phyloP scores from a whole-genome alignment of 805 yeast genomes.

The Candida krabiensis region DNA sequence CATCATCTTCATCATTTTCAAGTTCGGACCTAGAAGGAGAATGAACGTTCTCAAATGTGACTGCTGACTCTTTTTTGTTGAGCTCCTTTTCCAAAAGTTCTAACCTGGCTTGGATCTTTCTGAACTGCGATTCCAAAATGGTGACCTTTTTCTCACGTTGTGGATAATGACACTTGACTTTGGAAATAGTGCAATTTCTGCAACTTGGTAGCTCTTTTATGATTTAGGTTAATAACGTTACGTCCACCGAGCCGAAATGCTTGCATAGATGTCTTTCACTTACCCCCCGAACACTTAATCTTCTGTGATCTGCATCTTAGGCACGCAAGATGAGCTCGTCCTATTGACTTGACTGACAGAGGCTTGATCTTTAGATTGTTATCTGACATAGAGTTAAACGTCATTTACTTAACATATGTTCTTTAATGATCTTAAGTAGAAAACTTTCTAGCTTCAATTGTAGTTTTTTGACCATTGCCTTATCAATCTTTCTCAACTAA shows the following conservation, averaged over 20 bases:
- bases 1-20: too few relatives aligned
- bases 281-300: conserved; percentile 45
- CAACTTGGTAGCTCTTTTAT: conserved; percentile 15
- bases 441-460: too few relatives aligned
- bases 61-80: not conserved
- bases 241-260: not conserved
- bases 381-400: too few relatives aligned
- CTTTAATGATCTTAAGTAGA: not conserved
- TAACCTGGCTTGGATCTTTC: conserved; percentile 14
- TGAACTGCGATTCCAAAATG: conserved; percentile 19
- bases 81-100: conserved; percentile 13
- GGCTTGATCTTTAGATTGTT: too few relatives aligned
- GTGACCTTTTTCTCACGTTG: conserved; percentile 22
- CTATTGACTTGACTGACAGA: conserved; percentile 15
- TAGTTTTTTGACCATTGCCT: too few relatives aligned
- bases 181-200: conserved; percentile 15
- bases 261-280: too few relatives aligned
- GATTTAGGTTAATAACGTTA: too few relatives aligned
- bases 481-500: too few relatives aligned
- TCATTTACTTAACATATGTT: not conserved
- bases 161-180: conserved; percentile 20
- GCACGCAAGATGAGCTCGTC: conserved; percentile 37
- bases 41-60: too few relatives aligned
- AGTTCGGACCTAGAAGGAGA: too few relatives aligned
- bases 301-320: conserved; percentile 47